Evolutionary conservation across 2,329 filamentous ascomycete genomes (phyloP), one percentile per base, ranked within the genome.

Genomic region (Sporothrix brasiliensis): DNA sequence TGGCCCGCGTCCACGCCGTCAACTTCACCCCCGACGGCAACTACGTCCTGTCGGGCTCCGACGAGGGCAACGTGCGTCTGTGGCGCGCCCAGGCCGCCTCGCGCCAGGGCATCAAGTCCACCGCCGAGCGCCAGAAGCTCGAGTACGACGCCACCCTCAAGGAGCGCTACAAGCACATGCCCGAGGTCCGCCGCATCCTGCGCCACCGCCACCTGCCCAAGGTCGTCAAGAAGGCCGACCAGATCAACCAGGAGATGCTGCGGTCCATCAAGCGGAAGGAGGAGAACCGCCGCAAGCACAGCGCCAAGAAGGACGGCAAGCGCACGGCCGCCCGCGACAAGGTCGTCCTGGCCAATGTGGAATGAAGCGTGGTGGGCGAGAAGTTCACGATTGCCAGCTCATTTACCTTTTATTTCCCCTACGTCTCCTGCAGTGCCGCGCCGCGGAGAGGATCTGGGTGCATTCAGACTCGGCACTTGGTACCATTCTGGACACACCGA

Each of bases 241-340:
- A 97, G 84, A 98, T 98, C 82, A 99, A 99, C 88, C 83, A 83
- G 71, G 93, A 96, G 78, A 95, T 98, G 80, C 80, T 97, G 76
- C 89, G 89, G 80, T 88, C 92, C 47, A 91, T 97, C 79, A 97
- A 97, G 88, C 86, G 92, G 76, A 89, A 89, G 75, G 92, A 97
- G 77, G 95, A 99, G 84, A 99, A 99, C 78, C 92, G 97, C 81
- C 87, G 95, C 74, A 93, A 92, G 80, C 94, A 99, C 80, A 91
- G 89, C 71, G 93, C 91, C 84, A 94, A 95, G 84, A 90, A 92
- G 76, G 88, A 91, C 75, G 84, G 76, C 41, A 77, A 80, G 74
- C 88, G 88, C 83, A 81, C 86, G 74, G 77, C 77, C 27, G 81
- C 87, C 4, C 87, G 95, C 78, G 93, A 98, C 81, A 97, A 97